These are phyloP conservation scores for Aspergillus jensenii DNA, from an alignment of 2,329 filamentous ascomycete species.

Conservation along the genomic window DNA sequence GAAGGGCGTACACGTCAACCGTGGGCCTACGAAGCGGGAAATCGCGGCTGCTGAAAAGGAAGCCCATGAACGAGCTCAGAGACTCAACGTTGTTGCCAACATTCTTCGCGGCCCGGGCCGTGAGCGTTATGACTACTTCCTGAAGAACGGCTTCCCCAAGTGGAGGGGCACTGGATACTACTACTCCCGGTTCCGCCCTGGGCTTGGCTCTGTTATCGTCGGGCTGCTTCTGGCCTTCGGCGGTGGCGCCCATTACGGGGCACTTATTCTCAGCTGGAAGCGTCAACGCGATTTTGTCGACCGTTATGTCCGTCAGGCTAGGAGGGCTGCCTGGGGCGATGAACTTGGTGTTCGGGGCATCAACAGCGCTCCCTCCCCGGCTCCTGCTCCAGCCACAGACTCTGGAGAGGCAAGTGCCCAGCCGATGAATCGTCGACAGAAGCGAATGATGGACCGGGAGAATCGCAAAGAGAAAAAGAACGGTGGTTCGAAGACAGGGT, in stretches of 20 bases:
- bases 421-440: constrained; percentile 79
- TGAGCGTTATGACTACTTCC: constrained; percentile 91
- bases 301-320: constrained; percentile 85
- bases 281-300: constrained; percentile 88
- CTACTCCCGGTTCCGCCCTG: constrained; percentile 90
- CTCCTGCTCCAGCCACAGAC: constrained; percentile 40
- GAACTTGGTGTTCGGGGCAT: constrained; percentile 66
- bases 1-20: constrained; percentile 64
- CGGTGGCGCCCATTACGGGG: constrained; percentile 82
- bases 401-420: constrained; percentile 48
- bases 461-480: constrained; percentile 65
- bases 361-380: constrained; percentile 37
- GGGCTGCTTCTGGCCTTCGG: constrained; percentile 81
- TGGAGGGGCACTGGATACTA: constrained; percentile 99
- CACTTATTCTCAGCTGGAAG: constrained; percentile 82
- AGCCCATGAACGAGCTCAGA: constrained; percentile 78
- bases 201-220: constrained; percentile 77
- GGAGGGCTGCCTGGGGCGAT: constrained; percentile 86
- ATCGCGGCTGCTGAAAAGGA: constrained; percentile 76
- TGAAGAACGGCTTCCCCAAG: constrained; percentile 86
- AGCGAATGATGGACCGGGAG: constrained; percentile 84
- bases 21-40: constrained; percentile 71
- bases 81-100: constrained; percentile 79
- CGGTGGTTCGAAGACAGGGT: constrained; percentile 28
- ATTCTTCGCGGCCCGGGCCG: constrained; percentile 79